A percentile compares a stretch with the other conserved stretches of the same genome.
These are phyloP conservation scores for Bullera alba DNA, from an alignment of 768 basidiomycete genomes.

Conservation along the genomic window DNA sequence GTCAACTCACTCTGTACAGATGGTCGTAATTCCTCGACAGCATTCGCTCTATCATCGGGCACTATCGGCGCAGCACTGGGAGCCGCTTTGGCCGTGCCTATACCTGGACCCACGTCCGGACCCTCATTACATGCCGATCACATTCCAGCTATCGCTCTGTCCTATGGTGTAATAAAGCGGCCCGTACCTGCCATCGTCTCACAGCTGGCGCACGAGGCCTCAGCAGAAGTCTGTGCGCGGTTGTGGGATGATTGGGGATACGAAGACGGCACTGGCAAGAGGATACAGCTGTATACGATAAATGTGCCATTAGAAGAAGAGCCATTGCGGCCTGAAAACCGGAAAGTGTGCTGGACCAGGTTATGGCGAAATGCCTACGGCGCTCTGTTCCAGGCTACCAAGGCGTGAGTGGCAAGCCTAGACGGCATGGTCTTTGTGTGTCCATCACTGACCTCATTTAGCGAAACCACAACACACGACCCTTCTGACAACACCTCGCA, in stretches of 20 bases:
- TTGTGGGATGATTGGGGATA: slow-evolving; percentile 81
- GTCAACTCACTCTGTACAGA: slow-evolving; percentile 19
- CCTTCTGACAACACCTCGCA: background rate
- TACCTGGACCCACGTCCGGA: slow-evolving; percentile 22
- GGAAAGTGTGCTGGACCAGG: slow-evolving; percentile 69
- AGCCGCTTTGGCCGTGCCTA: slow-evolving; percentile 50
- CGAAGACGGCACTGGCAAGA: slow-evolving; percentile 52
- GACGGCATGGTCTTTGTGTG: background rate
- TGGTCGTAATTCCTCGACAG: slow-evolving; percentile 55
- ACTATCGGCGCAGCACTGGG: slow-evolving; percentile 88
- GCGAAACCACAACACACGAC: too few relatives aligned
- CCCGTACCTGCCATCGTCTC: slow-evolving; percentile 59
- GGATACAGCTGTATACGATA: slow-evolving; percentile 53
- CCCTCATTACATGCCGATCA: slow-evolving; percentile 29
- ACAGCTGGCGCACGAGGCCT: slow-evolving; percentile 66
- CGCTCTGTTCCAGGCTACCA: slow-evolving; percentile 61
- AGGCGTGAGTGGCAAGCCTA: slow-evolving; percentile 26
- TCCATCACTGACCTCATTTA: background rate
- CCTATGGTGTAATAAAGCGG: slow-evolving; percentile 71
- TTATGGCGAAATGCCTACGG: slow-evolving; percentile 84
- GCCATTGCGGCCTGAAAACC: slow-evolving; percentile 56
- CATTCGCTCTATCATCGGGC: slow-evolving; percentile 82
- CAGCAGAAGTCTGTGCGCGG: slow-evolving; percentile 60
- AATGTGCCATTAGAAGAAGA: slow-evolving; percentile 77
- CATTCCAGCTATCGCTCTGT: slow-evolving; percentile 71